Base-by-base conservation (phyloP, 306 rosid species). In the Dicorynia guianensis region DNA sequence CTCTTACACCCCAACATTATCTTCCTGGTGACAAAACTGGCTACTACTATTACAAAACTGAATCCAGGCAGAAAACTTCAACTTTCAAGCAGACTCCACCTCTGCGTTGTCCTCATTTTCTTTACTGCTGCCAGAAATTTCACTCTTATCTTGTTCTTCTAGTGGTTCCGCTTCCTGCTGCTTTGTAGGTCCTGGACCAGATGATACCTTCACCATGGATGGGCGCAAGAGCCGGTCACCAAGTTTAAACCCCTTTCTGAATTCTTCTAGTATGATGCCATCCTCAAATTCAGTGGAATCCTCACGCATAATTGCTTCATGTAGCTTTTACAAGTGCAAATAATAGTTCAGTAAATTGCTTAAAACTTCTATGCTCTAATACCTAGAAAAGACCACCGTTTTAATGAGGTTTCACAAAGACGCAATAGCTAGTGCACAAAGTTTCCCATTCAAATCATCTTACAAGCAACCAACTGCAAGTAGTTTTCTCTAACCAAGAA, bases 281-380 rank as follows among this genome's bases (percentile, higher is more conserved):
- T 94, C 98, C 80, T 88, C 96, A 50, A 73, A 87, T 72, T 94
- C 93, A 3, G 68, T 4, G 35, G 98, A 94, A 48, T 94, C 98
- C 78, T 88, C 98, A 1, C 95, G 91, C 98, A 94, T 91, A 60
- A 94, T 91, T 81, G 98, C 98, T 82, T 94, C 98, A 17, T 94
- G 98, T 67, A 94, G 89, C 98, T 94, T 70, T 79, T 63, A 64
- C 15, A 84, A 38, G 56, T 46, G 62, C 56, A 82, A 83, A 83
- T 58, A 42, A 46, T 42, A 75, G 70, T 76, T 69, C 43, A 84
- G 71, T 52, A 79, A 81, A 74, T 67, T 62, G 52, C 57, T 38
- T 44, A 47, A 12, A 65, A 54, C 25, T 19, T 14, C 30, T 46
- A 14, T 72, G 76, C 49, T 76, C 47, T 19, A 11, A 58, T 40